Base-by-base conservation (phyloP, 129 eudicot species). In the Artemisia tridentata region DNA sequence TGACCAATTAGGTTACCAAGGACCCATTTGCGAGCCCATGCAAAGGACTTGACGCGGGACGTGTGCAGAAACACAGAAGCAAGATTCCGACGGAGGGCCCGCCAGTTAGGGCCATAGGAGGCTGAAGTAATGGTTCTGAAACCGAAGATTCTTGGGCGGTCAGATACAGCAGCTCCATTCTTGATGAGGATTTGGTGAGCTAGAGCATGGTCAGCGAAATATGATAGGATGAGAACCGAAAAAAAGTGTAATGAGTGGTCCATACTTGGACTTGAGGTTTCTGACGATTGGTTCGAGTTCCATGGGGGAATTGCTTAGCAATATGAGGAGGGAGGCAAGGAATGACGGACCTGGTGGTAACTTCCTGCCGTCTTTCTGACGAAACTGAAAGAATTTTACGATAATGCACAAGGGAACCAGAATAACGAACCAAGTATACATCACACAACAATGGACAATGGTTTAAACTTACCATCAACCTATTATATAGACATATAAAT, bases 171-270 rank as follows among this genome's bases (percentile, higher is more conserved):
- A n/a, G n/a, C n/a, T n/a, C n/a, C n/a, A n/a, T n/a, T n/a, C n/a
- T n/a, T n/a, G n/a, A n/a, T n/a, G n/a, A n/a, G n/a, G n/a, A n/a
- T n/a, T n/a, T n/a, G n/a, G n/a, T n/a, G n/a, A n/a, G n/a, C n/a
- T n/a, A n/a, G n/a, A n/a, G n/a, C n/a, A n/a, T n/a, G n/a, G n/a
- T n/a, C n/a, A n/a, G n/a, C n/a, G n/a, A 61, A 86, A 68, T 12
- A 86, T 78, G 14, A 73, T 13, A 9, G 80, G 60, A 2, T 79
- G 81, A 11, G 65, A 17, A 46, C 79, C 85, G 27, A 83, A 52
- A 23, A 4, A 27, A 14, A 90, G 65, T 46, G 88, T 75, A 77
- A 89, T n/a, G 63, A 89, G 14, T 10, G 83, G 79, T 3, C 88
- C 83, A 16, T 68, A 81, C 15, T 60, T 71, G 59, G 75, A 18